phyloP scores from a whole-genome alignment of 2,329 filamentous ascomycete species.

The Chlorencoelia australis region DNA sequence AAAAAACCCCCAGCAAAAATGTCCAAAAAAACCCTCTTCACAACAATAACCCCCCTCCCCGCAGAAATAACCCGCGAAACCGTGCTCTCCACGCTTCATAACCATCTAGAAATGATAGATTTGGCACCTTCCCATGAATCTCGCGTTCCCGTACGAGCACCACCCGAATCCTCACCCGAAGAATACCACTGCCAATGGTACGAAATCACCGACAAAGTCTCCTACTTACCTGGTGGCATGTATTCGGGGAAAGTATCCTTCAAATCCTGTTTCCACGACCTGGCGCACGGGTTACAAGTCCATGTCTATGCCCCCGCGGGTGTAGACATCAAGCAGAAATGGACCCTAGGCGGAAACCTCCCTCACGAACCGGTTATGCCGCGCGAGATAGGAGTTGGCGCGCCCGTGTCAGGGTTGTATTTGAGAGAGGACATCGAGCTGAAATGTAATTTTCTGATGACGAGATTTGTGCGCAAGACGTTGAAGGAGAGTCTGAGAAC shows the following conservation, averaged over 20 bases:
- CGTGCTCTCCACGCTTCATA: slow-evolving; percentile 65
- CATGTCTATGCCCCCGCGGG: slow-evolving; percentile 77
- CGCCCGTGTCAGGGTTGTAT: slow-evolving; percentile 61
- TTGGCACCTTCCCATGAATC: slow-evolving; percentile 51
- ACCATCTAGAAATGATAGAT: slow-evolving; percentile 76
- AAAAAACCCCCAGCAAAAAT: too few relatives aligned
- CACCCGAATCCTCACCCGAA: slow-evolving; percentile 56
- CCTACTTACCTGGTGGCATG: slow-evolving; percentile 58
- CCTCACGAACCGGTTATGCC: slow-evolving; percentile 59
- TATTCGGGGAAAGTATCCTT: slow-evolving; percentile 62
- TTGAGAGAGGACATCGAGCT: slow-evolving; percentile 77
- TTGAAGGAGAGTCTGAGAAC: slow-evolving; percentile 64
- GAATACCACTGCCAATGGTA: slow-evolving; percentile 72
- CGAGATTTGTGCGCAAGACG: slow-evolving; percentile 73
- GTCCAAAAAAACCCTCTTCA: slow-evolving; percentile 49
- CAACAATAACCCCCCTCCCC: slow-evolving; percentile 70
- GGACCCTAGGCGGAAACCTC: slow-evolving; percentile 62
- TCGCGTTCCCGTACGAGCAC: slow-evolving; percentile 57
- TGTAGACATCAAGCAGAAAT: slow-evolving; percentile 68
- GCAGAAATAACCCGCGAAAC: slow-evolving; percentile 53
- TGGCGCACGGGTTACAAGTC: slow-evolving; percentile 64
- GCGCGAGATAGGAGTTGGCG: slow-evolving; percentile 56
- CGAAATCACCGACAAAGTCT: slow-evolving; percentile 64
- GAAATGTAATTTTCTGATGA: slow-evolving; percentile 68
- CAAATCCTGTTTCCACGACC: slow-evolving; percentile 70